Conservation (phyloP, 805 yeast genomes). For the Metschnikowia henanensis region DNA sequence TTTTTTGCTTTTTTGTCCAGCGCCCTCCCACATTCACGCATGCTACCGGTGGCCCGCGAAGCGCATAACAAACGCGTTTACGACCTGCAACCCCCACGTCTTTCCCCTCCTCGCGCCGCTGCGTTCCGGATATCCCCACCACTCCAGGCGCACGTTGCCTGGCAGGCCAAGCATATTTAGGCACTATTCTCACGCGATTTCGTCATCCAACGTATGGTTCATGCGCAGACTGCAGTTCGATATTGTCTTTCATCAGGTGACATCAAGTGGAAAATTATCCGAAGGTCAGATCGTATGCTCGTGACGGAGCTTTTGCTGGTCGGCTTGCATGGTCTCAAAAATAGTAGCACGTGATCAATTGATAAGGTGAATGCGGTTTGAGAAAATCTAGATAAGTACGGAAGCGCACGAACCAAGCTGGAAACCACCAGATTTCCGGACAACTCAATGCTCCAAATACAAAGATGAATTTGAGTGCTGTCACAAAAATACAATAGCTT, state of each 20-base stretch:
- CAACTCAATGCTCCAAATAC: no score
- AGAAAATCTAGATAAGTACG: no score
- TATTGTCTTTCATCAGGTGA: neutral
- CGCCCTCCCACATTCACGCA: neutral
- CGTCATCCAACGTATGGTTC: neutral
- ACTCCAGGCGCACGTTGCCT: neutral
- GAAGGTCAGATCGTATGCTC: neutral
- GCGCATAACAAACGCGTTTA: slow-evolving; percentile 8
- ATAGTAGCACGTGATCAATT: neutral
- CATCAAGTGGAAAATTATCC: neutral
- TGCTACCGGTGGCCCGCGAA: slow-evolving; percentile 2
- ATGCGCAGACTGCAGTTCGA: neutral
- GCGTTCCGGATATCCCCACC: slow-evolving; percentile 10
- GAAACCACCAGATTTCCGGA: no score
- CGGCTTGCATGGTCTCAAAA: neutral
- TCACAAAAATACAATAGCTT: no score
- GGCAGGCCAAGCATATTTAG: neutral
- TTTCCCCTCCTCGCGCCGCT: slow-evolving; percentile 2
- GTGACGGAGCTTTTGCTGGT: neutral
- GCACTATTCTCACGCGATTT: neutral
- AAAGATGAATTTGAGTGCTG: no score
- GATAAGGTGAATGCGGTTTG: neutral
- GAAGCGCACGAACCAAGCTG: no score
- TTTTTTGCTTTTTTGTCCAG: neutral
- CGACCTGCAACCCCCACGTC: slow-evolving; percentile 11